These are phyloP conservation scores for Malassezia japonica DNA, from an alignment of 1,284 basidiomycete genomes.

Conservation along the genomic window DNA sequence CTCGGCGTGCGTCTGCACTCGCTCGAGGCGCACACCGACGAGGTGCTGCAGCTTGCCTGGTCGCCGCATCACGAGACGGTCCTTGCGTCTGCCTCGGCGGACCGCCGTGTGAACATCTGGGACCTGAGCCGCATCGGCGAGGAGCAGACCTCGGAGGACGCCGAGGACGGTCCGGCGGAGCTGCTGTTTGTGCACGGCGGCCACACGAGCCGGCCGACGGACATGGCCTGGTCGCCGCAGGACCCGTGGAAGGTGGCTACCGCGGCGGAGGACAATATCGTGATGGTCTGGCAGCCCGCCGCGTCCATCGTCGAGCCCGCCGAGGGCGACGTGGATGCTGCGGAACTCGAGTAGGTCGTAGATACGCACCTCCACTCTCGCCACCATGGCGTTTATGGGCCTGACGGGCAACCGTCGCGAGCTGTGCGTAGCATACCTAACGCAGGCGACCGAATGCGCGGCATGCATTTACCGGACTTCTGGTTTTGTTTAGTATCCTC, in stretches of 20 bases:
- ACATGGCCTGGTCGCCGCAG: slow-evolving; percentile 43
- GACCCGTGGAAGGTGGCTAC: slow-evolving; percentile 40
- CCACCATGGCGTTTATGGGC: slow-evolving; percentile 15
- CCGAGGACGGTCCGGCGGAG: slow-evolving; percentile 80
- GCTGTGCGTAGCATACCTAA: slow-evolving; percentile 8
- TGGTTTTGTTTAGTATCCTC: slow-evolving; percentile 36
- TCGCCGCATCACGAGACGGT: slow-evolving; percentile 66
- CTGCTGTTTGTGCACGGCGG: slow-evolving; percentile 46
- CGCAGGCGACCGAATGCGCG: slow-evolving; percentile 23
- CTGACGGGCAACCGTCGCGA: slow-evolving; percentile 15
- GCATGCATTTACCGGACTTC: slow-evolving; percentile 32
- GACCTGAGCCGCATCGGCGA: slow-evolving; percentile 83
- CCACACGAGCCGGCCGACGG: slow-evolving; percentile 42
- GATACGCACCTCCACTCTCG: slow-evolving; percentile 3
- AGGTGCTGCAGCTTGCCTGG: slow-evolving; percentile 88
- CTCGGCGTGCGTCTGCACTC: slow-evolving; percentile 68
- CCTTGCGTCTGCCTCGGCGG: slow-evolving; percentile 60
- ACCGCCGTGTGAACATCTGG: slow-evolving; percentile 90
- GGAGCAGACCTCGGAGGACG: slow-evolving; percentile 94
- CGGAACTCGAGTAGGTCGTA: slow-evolving; percentile 13
- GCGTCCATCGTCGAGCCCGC: slow-evolving; percentile 16
- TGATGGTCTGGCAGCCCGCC: slow-evolving; percentile 35
- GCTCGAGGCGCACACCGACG: slow-evolving; percentile 87
- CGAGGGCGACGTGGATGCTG: slow-evolving; percentile 15
- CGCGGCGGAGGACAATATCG: slow-evolving; percentile 45